Conservation (phyloP, 148 eudicot species). For the Camellia granthamiana region DNA sequence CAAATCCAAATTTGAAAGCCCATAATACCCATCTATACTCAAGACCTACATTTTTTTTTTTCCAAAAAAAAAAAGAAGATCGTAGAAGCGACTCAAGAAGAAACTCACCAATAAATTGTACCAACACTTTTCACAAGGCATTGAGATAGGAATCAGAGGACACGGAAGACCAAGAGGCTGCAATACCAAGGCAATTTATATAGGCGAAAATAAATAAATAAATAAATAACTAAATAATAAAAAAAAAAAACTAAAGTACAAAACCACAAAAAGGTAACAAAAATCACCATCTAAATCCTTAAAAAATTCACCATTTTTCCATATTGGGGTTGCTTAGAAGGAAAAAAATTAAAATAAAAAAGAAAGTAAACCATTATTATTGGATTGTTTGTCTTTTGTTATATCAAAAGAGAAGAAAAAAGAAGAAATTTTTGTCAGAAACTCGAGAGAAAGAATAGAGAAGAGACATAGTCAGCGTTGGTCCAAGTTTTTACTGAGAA, state of each 20-base stretch:
- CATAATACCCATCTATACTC: not conserved
- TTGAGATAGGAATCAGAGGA: not conserved
- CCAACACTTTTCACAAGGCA: not conserved
- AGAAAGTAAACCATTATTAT: too few species aligned
- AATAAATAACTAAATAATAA: too few species aligned
- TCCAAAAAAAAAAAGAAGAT: not conserved
- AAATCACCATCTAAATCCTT: not conserved
- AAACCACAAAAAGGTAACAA: not conserved
- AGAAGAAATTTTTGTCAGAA: too few species aligned
- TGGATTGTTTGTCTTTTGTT: too few species aligned
- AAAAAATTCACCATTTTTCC: not conserved
- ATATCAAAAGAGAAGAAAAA: too few species aligned
- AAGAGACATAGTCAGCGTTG: too few species aligned
- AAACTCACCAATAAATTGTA: not conserved
- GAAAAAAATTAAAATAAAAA: not conserved
- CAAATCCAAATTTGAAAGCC: not conserved
- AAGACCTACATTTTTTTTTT: not conserved
- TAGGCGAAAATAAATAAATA: not conserved
- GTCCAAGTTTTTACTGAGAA: too few species aligned
- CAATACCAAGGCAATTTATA: not conserved
- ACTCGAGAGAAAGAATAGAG: too few species aligned
- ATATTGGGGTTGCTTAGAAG: not conserved
- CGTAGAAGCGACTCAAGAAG: not conserved
- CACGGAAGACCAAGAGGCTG: not conserved
- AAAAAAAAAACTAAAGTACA: too few species aligned